phyloP scores from a whole-genome alignment of 2,329 filamentous ascomycete species.

The Claviceps sp. region DNA sequence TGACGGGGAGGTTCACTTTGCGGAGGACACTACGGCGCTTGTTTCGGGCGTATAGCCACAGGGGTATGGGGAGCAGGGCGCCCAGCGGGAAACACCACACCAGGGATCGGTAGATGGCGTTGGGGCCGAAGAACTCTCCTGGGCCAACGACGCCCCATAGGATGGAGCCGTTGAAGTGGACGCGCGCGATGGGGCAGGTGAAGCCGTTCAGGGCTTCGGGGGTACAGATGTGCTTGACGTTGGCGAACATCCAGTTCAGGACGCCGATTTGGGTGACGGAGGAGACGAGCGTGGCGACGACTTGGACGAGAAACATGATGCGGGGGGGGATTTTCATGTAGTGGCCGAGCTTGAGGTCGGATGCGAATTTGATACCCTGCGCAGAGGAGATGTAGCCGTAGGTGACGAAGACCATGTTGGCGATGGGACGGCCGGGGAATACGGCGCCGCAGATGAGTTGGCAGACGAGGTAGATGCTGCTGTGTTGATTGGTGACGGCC shows the following conservation, averaged over 20 bases:
- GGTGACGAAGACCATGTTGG: slow-evolving; percentile 88
- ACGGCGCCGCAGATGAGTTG: slow-evolving; percentile 71
- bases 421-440: slow-evolving; percentile 74
- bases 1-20: slow-evolving; percentile 68
- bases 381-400: slow-evolving; percentile 84
- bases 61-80: slow-evolving; percentile 55
- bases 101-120: slow-evolving; percentile 60
- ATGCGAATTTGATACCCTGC: slow-evolving; percentile 79
- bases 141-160: slow-evolving; percentile 84
- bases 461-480: slow-evolving; percentile 74
- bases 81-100: slow-evolving; percentile 76
- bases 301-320: slow-evolving; percentile 67
- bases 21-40: slow-evolving; percentile 49
- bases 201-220: slow-evolving; percentile 72
- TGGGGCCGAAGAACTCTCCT: slow-evolving; percentile 64
- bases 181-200: slow-evolving; percentile 73
- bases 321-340: slow-evolving; percentile 79
- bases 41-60: slow-evolving; percentile 58
- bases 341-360: slow-evolving; percentile 75
- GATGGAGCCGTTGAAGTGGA: slow-evolving; percentile 83
- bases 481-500: slow-evolving; percentile 84
- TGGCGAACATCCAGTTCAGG: slow-evolving; percentile 79
- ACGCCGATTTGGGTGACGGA: slow-evolving; percentile 72
- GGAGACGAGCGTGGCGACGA: slow-evolving; percentile 61
- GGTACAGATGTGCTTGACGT: slow-evolving; percentile 67